These are phyloP conservation scores for Collybia sp. DNA, from an alignment of 768 basidiomycete genomes.

Conservation along the genomic window DNA sequence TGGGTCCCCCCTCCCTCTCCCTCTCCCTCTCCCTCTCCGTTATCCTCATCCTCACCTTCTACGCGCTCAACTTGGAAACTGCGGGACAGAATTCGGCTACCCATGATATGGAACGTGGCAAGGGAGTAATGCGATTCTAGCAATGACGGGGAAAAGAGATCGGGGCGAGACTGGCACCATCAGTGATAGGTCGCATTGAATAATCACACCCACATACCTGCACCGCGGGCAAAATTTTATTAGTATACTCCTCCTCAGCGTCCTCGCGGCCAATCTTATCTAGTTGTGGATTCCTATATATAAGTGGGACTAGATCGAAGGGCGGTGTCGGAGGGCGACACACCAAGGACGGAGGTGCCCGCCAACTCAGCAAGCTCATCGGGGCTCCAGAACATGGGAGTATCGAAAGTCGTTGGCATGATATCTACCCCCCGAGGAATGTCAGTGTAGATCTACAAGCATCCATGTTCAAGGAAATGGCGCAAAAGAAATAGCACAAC, in stretches of 20 bases:
- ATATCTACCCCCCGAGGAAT: slow-evolving; percentile 34
- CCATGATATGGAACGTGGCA: slow-evolving; percentile 80
- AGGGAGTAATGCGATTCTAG: slow-evolving; percentile 54
- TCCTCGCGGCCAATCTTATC: slow-evolving; percentile 86
- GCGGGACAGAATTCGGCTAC: slow-evolving; percentile 87
- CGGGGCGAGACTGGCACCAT: slow-evolving; percentile 20
- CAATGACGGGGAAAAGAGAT: slow-evolving; percentile 60
- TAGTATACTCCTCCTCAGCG: slow-evolving; percentile 68
- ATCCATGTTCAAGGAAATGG: slow-evolving; percentile 74
- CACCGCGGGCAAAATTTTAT: slow-evolving; percentile 67
- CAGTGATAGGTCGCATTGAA: too few relatives aligned
- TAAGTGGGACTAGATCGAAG: not conserved
- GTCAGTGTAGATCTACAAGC: slow-evolving; percentile 13
- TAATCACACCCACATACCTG: slow-evolving; percentile 22
- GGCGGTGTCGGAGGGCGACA: slow-evolving; percentile 19
- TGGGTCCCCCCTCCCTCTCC: slow-evolving; percentile 4
- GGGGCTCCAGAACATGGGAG: slow-evolving; percentile 91
- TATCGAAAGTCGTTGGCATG: slow-evolving; percentile 73
- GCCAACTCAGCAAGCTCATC: slow-evolving; percentile 68
- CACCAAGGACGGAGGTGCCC: slow-evolving; percentile 87
- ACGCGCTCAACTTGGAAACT: slow-evolving; percentile 81
- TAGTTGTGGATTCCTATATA: slow-evolving; percentile 20
- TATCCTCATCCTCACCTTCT: slow-evolving; percentile 32
- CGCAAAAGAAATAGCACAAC: too few relatives aligned
- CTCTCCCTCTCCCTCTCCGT: slow-evolving; percentile 18